Conservation (phyloP, 495 filamentous ascomycete species). For the Aspergillus biplanus region DNA sequence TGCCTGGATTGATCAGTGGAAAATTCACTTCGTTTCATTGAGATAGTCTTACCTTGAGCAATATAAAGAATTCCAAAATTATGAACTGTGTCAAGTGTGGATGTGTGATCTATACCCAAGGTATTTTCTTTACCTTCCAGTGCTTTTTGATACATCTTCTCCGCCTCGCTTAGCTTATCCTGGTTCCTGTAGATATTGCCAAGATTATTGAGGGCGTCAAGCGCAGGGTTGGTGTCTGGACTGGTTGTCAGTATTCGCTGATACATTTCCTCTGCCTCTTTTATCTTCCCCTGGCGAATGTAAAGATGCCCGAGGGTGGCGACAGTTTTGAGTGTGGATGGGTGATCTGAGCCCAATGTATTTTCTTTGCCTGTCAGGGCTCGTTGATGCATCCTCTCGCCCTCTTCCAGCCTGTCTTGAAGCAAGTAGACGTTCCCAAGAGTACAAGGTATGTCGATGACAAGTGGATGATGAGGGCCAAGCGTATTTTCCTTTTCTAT, state of each 20-base stretch:
- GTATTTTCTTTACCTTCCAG: slow-evolving; percentile 15
- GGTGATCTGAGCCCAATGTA: slow-evolving; percentile 9
- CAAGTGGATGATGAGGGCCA: slow-evolving; percentile 27
- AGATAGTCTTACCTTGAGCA: slow-evolving; percentile 24
- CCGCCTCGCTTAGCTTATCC: slow-evolving; percentile 24
- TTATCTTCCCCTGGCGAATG: slow-evolving; percentile 18
- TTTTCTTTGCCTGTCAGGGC: slow-evolving; percentile 20
- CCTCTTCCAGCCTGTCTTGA: slow-evolving; percentile 22
- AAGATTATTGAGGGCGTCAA: slow-evolving; percentile 15
- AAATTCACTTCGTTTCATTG: not conserved
- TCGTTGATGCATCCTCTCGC: slow-evolving; percentile 21
- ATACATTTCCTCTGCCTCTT: slow-evolving; percentile 11
- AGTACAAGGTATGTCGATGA: slow-evolving; percentile 5
- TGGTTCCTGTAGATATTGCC: slow-evolving; percentile 16
- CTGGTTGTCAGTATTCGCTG: not conserved
- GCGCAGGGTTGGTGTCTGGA: slow-evolving; percentile 17
- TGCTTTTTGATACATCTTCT: slow-evolving; percentile 21
- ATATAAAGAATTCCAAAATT: not conserved
- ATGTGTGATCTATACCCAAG: slow-evolving; percentile 13
- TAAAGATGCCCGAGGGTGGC: not conserved
- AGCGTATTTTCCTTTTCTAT: slow-evolving; percentile 27
- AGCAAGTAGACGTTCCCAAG: slow-evolving; percentile 16
- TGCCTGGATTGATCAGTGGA: too few relatives aligned
- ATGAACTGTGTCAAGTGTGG: not conserved
- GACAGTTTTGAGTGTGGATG: slow-evolving; percentile 12